A percentile compares a stretch with the other conserved stretches of the same genome.
These are phyloP conservation scores for Hansenula sp. DNA, from an alignment of 1,139 yeast species.

Conservation along the genomic window DNA sequence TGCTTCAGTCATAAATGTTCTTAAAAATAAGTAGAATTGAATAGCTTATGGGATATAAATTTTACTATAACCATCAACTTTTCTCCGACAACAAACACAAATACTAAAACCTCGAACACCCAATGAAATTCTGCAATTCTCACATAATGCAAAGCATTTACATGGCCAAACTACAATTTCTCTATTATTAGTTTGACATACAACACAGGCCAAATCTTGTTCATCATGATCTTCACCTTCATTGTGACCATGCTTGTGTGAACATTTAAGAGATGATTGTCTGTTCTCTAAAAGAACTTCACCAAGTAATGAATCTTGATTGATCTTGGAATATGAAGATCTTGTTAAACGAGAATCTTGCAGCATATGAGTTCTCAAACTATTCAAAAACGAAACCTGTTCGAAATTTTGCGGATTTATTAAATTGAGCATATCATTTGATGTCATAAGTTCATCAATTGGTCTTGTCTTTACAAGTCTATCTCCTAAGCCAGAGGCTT, in stretches of 20 bases:
- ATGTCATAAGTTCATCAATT: constrained; percentile 21
- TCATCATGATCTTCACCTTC: constrained; percentile 15
- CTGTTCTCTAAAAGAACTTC: constrained; percentile 25
- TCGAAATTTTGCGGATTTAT: constrained; percentile 18
- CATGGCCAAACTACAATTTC: constrained; percentile 92
- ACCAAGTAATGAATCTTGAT: constrained; percentile 24
- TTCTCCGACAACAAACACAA: constrained; percentile 82
- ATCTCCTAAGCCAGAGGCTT: no score
- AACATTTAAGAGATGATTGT: constrained; percentile 1
- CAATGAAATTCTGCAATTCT: constrained; percentile 72
- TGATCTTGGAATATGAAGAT: constrained; percentile 25
- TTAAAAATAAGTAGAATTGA: no score
- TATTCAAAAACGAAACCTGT: constrained; percentile 22
- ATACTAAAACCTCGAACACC: constrained; percentile 72
- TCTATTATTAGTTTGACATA: constrained; percentile 73
- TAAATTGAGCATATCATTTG: constrained; percentile 13
- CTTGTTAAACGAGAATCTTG: constrained; percentile 28
- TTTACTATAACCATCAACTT: constrained; percentile 57
- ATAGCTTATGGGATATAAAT: constrained; percentile 51
- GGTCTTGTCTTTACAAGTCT: constrained; percentile 4
- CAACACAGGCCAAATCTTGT: constrained; percentile 53
- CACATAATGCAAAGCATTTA: constrained; percentile 84
- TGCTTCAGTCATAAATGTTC: no score
- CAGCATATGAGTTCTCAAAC: constrained; percentile 18
- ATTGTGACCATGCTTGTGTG: constrained; percentile 5